Conservation (phyloP, 495 filamentous ascomycete genomes). For the Hypoxylon fragiforme region DNA sequence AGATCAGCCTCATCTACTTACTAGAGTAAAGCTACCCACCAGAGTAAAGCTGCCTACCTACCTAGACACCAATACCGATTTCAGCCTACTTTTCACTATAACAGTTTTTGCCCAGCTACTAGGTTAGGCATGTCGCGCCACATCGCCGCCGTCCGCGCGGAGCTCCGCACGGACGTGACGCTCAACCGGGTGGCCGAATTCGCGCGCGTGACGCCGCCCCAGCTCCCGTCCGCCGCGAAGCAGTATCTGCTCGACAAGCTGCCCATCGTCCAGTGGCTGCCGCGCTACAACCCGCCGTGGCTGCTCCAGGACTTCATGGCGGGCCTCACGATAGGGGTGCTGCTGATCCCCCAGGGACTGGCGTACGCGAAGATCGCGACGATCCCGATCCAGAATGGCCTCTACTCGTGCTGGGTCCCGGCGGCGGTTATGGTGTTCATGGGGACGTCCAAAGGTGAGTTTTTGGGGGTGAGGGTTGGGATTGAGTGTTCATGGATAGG, state of each 20-base stretch:
- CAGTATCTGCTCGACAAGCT: conserved; percentile 55
- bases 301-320: conserved; percentile 53
- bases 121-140: conserved; percentile 18
- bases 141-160: conserved; percentile 27
- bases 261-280: conserved; percentile 57
- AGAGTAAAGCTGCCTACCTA: too few relatives aligned
- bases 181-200: conserved; percentile 42
- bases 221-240: conserved; percentile 43
- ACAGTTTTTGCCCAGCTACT: too few relatives aligned
- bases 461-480: too few relatives aligned
- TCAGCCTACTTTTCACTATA: too few relatives aligned
- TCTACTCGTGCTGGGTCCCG: conserved; percentile 58
- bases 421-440: conserved; percentile 55
- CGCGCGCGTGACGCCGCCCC: conserved; percentile 28
- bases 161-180: conserved; percentile 42
- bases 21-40: too few relatives aligned
- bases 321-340: conserved; percentile 54
- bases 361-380: conserved; percentile 58
- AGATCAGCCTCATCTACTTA: too few relatives aligned
- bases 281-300: conserved; percentile 52
- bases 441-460: conserved; percentile 58
- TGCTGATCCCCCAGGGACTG: conserved; percentile 56
- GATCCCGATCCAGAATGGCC: conserved; percentile 55
- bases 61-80: too few relatives aligned
- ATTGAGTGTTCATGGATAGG: too few relatives aligned